A percentile compares a stretch with the other conserved stretches of the same genome.
Conservation (phyloP, 768 basidiomycete genomes). For the Megacollybia marginata region DNA sequence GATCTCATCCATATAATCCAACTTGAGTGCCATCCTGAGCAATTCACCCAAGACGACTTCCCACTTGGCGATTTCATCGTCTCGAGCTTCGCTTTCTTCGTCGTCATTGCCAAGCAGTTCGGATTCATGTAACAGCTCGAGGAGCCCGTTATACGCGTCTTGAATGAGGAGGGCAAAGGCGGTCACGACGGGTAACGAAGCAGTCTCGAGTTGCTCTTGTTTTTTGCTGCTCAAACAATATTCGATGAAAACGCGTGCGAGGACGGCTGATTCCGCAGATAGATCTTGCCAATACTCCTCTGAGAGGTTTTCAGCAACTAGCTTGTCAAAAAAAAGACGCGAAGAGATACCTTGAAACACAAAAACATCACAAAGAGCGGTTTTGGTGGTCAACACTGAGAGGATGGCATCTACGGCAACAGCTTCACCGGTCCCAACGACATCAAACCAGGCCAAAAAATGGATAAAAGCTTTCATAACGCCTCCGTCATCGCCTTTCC, state of each 20-base stretch:
- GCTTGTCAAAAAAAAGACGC: not conserved
- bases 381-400: conserved; percentile 67
- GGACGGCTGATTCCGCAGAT: conserved; percentile 74
- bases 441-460: conserved; percentile 44
- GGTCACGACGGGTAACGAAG: conserved; percentile 81
- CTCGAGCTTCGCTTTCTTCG: conserved; percentile 38
- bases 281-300: conserved; percentile 72
- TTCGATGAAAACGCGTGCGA: conserved; percentile 82
- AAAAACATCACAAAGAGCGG: conserved; percentile 63
- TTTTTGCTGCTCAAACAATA: conserved; percentile 60
- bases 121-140: conserved; percentile 31
- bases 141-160: conserved; percentile 61
- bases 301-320: conserved; percentile 16
- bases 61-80: conserved; percentile 53
- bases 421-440: conserved; percentile 60
- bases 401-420: conserved; percentile 79
- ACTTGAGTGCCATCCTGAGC: conserved; percentile 68
- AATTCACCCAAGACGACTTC: conserved; percentile 79
- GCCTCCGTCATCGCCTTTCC: conserved; percentile 38
- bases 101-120: conserved; percentile 27
- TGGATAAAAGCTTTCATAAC: conserved; percentile 37
- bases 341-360: conserved; percentile 60
- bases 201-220: conserved; percentile 58
- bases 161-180: conserved; percentile 83
- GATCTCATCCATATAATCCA: conserved; percentile 94